These are phyloP conservation scores for Populus simonii DNA, from an alignment of 345 rosid genomes.

Conservation along the genomic window DNA sequence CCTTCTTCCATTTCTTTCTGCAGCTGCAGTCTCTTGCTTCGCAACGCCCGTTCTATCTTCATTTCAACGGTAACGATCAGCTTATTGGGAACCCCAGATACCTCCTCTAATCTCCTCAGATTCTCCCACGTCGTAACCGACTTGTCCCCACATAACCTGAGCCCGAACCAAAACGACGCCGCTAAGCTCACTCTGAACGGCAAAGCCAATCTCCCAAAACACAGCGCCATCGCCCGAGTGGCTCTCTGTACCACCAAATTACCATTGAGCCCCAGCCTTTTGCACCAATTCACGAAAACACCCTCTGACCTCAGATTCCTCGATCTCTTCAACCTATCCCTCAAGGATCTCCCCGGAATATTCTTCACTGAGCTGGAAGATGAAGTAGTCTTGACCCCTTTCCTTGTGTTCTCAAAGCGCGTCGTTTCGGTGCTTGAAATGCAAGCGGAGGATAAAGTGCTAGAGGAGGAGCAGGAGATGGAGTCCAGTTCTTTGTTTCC, in stretches of 20 bases:
- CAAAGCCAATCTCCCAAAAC: conserved; percentile 17
- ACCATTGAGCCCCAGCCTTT: conserved; percentile 28
- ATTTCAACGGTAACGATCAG: conserved; percentile 36
- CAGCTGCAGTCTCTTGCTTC: conserved; percentile 1
- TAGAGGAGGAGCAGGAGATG: conserved; percentile 6
- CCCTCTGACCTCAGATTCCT: conserved; percentile 27
- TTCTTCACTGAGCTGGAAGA: conserved; percentile 14
- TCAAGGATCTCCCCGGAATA: neutral
- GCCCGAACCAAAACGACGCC: conserved; percentile 46
- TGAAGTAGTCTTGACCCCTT: neutral
- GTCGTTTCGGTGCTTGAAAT: conserved; percentile 25
- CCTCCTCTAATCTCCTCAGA: conserved; percentile 33
- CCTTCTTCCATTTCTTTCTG: conserved; percentile 33
- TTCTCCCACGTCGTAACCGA: conserved; percentile 26
- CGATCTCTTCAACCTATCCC: neutral
- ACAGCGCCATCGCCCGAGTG: conserved; percentile 23
- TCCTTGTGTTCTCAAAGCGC: neutral
- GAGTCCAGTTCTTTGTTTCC: neutral
- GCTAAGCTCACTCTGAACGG: conserved; percentile 36
- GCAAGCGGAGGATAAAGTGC: conserved; percentile 11
- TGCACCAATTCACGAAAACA: conserved; percentile 36
- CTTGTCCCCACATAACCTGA: conserved; percentile 18
- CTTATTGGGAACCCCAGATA: conserved; percentile 42
- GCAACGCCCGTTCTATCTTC: conserved; percentile 23
- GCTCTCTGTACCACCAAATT: conserved; percentile 20